Conservation (phyloP, 352 stramenopile species). For the Phytophthora agathidicida region DNA sequence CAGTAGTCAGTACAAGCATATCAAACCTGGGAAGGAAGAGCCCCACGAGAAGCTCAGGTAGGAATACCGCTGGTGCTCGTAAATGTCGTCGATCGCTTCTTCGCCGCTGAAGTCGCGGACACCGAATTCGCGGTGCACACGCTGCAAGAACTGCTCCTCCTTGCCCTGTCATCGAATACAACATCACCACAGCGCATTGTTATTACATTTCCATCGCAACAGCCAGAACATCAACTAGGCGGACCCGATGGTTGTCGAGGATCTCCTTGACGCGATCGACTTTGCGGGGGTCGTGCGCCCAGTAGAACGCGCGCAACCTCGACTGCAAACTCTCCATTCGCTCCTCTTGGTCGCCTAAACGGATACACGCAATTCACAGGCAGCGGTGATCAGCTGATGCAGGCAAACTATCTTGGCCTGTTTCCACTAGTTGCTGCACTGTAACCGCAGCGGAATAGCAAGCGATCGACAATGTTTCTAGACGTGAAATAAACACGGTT, state of each 20-base stretch:
- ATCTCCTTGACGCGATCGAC: conserved; percentile 70
- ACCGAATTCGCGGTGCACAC: conserved; percentile 64
- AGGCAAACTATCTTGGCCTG: background rate
- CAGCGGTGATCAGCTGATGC: background rate
- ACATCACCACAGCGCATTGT: background rate
- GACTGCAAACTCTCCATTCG: conserved; percentile 29
- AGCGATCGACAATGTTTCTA: conserved; percentile 2
- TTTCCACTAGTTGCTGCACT: background rate
- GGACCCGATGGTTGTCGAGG: conserved; percentile 47
- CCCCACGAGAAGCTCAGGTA: conserved; percentile 81
- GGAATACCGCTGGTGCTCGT: conserved; percentile 85
- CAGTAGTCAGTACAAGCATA: background rate
- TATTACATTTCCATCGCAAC: background rate
- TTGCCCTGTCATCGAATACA: conserved; percentile 34
- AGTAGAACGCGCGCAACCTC: conserved; percentile 70
- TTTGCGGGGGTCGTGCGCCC: conserved; percentile 72
- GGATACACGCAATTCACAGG: background rate
- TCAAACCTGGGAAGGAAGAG: conserved; percentile 59
- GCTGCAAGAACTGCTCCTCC: conserved; percentile 67
- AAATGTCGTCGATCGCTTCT: conserved; percentile 71
- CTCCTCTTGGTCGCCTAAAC: conserved; percentile 19
- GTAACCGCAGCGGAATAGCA: conserved; percentile 2
- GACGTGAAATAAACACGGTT: background rate
- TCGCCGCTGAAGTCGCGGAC: conserved; percentile 77
- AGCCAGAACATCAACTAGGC: background rate